A percentile compares a stretch with the other conserved stretches of the same genome.
Conservation (phyloP, 1,139 yeast species). For the Debaryomyces singareniensis region DNA sequence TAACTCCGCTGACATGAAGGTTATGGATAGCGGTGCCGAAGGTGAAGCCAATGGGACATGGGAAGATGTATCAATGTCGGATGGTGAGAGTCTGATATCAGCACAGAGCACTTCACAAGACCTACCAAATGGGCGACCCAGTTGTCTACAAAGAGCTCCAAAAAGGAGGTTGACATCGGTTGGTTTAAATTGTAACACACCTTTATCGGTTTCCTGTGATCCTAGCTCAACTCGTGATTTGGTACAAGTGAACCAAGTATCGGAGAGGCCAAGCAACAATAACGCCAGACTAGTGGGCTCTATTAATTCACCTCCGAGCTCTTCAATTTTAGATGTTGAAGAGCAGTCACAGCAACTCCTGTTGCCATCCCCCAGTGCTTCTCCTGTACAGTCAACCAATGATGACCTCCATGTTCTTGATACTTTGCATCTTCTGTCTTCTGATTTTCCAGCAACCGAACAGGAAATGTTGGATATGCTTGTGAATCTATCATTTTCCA, state of each 20-base stretch:
- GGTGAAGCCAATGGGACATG: slow-evolving; percentile 20
- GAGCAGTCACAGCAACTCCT: slow-evolving; percentile 43
- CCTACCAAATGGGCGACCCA: slow-evolving; percentile 6
- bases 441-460: slow-evolving; percentile 32
- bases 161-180: slow-evolving; percentile 30
- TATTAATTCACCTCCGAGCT: slow-evolving; percentile 29
- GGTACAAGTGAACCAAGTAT: too few species aligned
- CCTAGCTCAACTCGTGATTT: too few species aligned
- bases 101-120: slow-evolving; percentile 11
- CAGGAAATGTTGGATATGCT: slow-evolving; percentile 34
- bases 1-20: slow-evolving; percentile 8
- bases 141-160: slow-evolving; percentile 21
- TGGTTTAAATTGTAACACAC: slow-evolving; percentile 11
- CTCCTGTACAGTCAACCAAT: slow-evolving; percentile 42
- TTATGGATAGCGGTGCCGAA: slow-evolving; percentile 9
- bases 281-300: slow-evolving; percentile 10
- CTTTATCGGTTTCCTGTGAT: too few species aligned
- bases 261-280: slow-evolving; percentile 3
- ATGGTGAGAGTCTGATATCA: slow-evolving; percentile 26
- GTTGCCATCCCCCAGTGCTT: slow-evolving; percentile 64
- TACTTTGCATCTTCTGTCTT: slow-evolving; percentile 19
- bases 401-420: slow-evolving; percentile 8
- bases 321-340: slow-evolving; percentile 35
- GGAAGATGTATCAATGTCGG: slow-evolving; percentile 34
- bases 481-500: slow-evolving; percentile 25